Evolutionary conservation across 495 filamentous ascomycete species (phyloP).

Genomic region (Mytilinidion resinicola): DNA sequence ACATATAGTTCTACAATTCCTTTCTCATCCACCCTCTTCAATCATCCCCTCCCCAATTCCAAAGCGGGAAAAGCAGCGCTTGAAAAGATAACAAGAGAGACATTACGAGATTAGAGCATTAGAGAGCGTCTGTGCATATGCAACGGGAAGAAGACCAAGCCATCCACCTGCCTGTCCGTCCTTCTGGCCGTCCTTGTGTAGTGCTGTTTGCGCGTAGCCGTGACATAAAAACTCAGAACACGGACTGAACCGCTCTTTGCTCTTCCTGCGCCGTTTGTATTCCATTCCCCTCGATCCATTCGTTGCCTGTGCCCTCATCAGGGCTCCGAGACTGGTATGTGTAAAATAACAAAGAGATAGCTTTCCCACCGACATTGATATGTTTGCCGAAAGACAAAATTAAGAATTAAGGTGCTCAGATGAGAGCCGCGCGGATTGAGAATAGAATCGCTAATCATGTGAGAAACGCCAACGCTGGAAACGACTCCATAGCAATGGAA

Average conservation of each 20-base stretch:
- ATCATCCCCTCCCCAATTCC: neutral
- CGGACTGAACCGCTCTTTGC: too few relatives aligned
- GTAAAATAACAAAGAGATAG: too few relatives aligned
- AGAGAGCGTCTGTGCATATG: slow-evolving; percentile 3
- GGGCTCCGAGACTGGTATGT: too few relatives aligned
- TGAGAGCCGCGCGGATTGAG: neutral
- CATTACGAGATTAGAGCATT: slow-evolving; percentile 2
- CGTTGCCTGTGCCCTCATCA: too few relatives aligned
- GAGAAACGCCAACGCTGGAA: neutral
- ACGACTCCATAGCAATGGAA: neutral
- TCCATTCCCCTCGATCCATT: too few relatives aligned
- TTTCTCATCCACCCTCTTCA: too few relatives aligned
- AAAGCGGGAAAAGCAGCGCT: neutral
- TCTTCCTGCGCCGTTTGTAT: too few relatives aligned
- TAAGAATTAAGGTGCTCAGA: slow-evolving; percentile 1
- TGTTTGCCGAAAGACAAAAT: neutral
- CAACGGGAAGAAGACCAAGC: neutral
- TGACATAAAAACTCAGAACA: too few relatives aligned
- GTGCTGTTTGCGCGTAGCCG: too few relatives aligned
- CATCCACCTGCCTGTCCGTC: neutral
- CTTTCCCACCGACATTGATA: neutral
- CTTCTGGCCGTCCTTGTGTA: neutral
- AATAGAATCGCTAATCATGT: neutral
- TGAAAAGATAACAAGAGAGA: neutral
- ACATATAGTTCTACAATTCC: too few relatives aligned